These are phyloP conservation scores for Saturnispora quitensis DNA, from an alignment of 805 yeast species.

Conservation along the genomic window DNA sequence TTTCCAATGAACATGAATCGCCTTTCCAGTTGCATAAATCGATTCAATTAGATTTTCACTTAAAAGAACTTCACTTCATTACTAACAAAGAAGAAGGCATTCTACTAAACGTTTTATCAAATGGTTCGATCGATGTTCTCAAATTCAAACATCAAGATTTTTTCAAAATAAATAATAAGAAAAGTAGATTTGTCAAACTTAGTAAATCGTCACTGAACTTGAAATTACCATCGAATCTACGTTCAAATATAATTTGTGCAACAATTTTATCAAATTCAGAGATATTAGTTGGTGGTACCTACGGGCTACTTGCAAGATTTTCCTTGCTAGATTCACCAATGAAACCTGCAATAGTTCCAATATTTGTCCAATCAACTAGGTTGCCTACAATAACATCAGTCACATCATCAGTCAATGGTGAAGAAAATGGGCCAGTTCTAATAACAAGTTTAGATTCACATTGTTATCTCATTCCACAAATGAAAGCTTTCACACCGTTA, in stretches of 20 bases:
- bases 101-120: constrained; percentile 21
- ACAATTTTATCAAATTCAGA: constrained; percentile 23
- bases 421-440: constrained; percentile 13
- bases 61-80: constrained; percentile 23
- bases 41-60: constrained; percentile 18
- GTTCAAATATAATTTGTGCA: constrained; percentile 15
- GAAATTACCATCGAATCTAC: constrained; percentile 10
- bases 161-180: constrained; percentile 1
- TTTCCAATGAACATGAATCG: constrained; percentile 4
- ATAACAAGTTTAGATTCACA: constrained; percentile 6
- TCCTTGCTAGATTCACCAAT: constrained; percentile 13
- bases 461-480: not conserved
- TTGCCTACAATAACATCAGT: constrained; percentile 18
- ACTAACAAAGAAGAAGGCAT: constrained; percentile 10
- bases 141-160: constrained; percentile 15
- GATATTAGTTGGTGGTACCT: constrained; percentile 20
- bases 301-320: constrained; percentile 24
- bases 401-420: constrained; percentile 4
- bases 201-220: constrained; percentile 10
- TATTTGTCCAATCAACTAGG: constrained; percentile 19
- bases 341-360: constrained; percentile 10
- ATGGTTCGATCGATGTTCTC: constrained; percentile 21
- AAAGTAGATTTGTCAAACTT: constrained; percentile 4
- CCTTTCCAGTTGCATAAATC: constrained; percentile 12
- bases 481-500: not conserved